Conservation (phyloP, 1,284 basidiomycete genomes). For the Athelia psychrophila region DNA sequence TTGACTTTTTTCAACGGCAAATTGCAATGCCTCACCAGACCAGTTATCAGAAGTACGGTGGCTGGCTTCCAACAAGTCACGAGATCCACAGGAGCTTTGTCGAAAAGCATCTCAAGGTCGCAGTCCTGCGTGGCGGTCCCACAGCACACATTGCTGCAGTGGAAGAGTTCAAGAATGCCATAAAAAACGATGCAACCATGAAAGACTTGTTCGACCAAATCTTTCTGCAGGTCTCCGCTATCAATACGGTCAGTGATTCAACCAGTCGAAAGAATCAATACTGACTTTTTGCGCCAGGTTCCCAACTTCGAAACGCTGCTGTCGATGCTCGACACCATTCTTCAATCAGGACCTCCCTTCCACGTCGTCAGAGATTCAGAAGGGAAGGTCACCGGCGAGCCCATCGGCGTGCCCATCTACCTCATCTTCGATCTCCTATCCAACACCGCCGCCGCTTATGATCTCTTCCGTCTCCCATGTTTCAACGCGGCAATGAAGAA, state of each 20-base stretch:
- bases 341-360: constrained; percentile 10
- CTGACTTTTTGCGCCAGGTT: constrained; percentile 9
- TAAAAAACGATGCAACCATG: constrained; percentile 8
- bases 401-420: constrained; percentile 17
- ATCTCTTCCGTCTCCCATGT: constrained; percentile 13
- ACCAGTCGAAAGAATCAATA: neutral
- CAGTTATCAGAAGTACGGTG: too few relatives aligned
- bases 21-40: too few relatives aligned
- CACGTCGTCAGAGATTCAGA: constrained; percentile 9
- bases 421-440: constrained; percentile 19
- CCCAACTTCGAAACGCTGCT: constrained; percentile 8
- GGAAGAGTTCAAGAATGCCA: constrained; percentile 7
- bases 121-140: too few relatives aligned
- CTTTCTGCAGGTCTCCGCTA: constrained; percentile 10
- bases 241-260: constrained; percentile 8
- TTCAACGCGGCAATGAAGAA: constrained; percentile 26
- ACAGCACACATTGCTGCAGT: constrained; percentile 3
- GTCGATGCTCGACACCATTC: constrained; percentile 9
- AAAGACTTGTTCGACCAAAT: constrained; percentile 8
- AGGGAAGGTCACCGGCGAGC: constrained; percentile 13
- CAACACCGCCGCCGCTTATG: constrained; percentile 19
- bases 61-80: too few relatives aligned
- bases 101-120: too few relatives aligned
- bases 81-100: too few relatives aligned
- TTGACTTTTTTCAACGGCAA: too few relatives aligned